These are phyloP conservation scores for Peziza echinospora DNA, from an alignment of 495 filamentous ascomycete genomes.

Conservation along the genomic window DNA sequence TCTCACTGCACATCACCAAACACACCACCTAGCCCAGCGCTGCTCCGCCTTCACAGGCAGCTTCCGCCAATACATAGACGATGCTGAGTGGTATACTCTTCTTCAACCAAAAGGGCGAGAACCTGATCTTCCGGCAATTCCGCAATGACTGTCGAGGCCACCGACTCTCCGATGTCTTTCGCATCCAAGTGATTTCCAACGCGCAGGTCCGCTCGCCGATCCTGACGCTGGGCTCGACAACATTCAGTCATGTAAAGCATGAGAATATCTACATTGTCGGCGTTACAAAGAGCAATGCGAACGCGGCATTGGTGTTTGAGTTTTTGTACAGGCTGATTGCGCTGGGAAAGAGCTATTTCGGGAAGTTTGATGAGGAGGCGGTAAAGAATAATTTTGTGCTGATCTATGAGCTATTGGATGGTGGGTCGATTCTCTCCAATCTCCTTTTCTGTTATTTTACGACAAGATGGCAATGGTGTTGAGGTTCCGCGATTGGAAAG, in stretches of 20 bases:
- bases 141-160: constrained; percentile 83
- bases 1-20: too few relatives aligned
- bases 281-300: constrained; percentile 98
- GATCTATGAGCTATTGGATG: constrained; percentile 93
- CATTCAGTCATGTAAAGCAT: constrained; percentile 97
- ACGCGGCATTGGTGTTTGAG: constrained; percentile 95
- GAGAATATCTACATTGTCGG: constrained; percentile 98
- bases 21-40: background rate
- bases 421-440: constrained; percentile 27
- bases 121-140: constrained; percentile 96
- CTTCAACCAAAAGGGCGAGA: constrained; percentile 99
- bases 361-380: constrained; percentile 97
- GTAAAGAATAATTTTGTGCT: constrained; percentile 99
- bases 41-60: background rate
- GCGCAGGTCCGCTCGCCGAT: constrained; percentile 94
- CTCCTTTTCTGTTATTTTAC: background rate
- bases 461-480: background rate
- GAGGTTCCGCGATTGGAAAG: constrained; percentile 1
- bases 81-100: constrained; percentile 95
- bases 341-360: constrained; percentile 90
- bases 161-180: constrained; percentile 93
- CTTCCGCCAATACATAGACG: background rate
- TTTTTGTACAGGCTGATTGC: constrained; percentile 83
- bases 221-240: constrained; percentile 89
- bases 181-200: constrained; percentile 98